Evolutionary conservation across 2,329 filamentous ascomycete genomes (phyloP).

Genomic region (Penicillium concentricum): DNA sequence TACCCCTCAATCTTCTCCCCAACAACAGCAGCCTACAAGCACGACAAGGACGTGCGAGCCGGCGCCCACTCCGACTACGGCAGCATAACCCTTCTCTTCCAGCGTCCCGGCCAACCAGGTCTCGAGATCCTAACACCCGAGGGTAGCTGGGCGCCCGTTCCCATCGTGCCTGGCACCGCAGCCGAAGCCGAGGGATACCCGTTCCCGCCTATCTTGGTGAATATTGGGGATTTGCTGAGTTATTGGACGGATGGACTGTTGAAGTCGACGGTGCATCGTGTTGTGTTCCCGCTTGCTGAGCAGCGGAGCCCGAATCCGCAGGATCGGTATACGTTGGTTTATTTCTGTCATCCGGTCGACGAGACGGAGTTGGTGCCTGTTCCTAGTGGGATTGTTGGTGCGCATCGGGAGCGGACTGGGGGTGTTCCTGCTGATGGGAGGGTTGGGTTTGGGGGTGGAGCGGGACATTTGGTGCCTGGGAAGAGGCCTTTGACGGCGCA

Average conservation of each 20-base stretch:
- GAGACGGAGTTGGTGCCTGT: constrained; percentile 54
- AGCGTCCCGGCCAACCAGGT: constrained; percentile 78
- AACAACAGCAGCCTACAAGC: constrained; percentile 44
- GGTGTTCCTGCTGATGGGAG: constrained; percentile 21
- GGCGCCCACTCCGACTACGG: constrained; percentile 91
- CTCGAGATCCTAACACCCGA: constrained; percentile 72
- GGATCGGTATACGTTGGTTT: constrained; percentile 59
- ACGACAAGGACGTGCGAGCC: constrained; percentile 69
- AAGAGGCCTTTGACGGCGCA: constrained; percentile 54
- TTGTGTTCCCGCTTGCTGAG: constrained; percentile 64
- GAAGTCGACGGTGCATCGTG: constrained; percentile 83
- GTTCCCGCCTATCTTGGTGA: constrained; percentile 68
- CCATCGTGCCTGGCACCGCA: constrained; percentile 55
- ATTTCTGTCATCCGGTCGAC: constrained; percentile 64
- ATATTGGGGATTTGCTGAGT: constrained; percentile 69
- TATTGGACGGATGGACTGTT: constrained; percentile 92
- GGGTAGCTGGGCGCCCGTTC: constrained; percentile 62
- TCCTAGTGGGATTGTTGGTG: constrained; percentile 52
- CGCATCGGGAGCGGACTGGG: constrained; percentile 34
- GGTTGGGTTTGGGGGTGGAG: constrained; percentile 44
- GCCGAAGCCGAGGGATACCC: constrained; percentile 41
- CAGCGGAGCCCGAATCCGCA: constrained; percentile 38
- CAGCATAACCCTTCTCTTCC: constrained; percentile 72
- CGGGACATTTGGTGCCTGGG: constrained; percentile 31
- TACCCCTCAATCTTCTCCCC: constrained; percentile 61